Evolutionary conservation across 352 stramenopile species (phyloP).

Genomic region (Globisporangium okanoganense): DNA sequence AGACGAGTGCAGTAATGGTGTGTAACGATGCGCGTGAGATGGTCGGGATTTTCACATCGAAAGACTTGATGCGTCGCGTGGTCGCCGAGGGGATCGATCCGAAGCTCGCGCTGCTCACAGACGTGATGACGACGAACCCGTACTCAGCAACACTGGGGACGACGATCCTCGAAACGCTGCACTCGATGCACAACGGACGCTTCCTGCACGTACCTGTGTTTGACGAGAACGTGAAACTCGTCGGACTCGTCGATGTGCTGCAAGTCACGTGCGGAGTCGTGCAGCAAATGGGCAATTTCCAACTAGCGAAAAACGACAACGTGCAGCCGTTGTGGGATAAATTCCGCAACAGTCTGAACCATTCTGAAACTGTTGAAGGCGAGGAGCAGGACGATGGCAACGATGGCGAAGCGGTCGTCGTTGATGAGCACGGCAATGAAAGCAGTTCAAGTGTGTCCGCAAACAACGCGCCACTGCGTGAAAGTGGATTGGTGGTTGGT

Average conservation of each 20-base stretch:
- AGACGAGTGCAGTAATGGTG: slow-evolving; percentile 88
- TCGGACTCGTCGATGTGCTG: slow-evolving; percentile 96
- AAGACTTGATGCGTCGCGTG: slow-evolving; percentile 96
- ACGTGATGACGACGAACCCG: slow-evolving; percentile 95
- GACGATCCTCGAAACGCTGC: slow-evolving; percentile 95
- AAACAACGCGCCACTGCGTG: not conserved
- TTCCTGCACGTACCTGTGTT: slow-evolving; percentile 97
- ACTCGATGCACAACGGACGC: slow-evolving; percentile 97
- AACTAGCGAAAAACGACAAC: slow-evolving; percentile 56
- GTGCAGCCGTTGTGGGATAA: slow-evolving; percentile 77
- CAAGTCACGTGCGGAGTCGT: slow-evolving; percentile 90
- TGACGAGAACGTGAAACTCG: slow-evolving; percentile 81
- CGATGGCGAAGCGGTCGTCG: slow-evolving; percentile 8
- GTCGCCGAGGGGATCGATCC: slow-evolving; percentile 88
- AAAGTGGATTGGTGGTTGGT: slow-evolving; percentile 28
- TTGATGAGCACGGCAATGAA: not conserved
- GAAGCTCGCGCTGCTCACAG: slow-evolving; percentile 69
- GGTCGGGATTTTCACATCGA: slow-evolving; percentile 97
- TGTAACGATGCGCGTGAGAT: slow-evolving; percentile 81
- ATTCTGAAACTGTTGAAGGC: slow-evolving; percentile 21
- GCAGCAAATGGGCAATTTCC: slow-evolving; percentile 81
- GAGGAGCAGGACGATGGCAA: slow-evolving; percentile 27
- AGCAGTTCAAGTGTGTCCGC: not conserved
- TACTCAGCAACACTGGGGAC: slow-evolving; percentile 91
- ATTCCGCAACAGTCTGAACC: slow-evolving; percentile 55